Evolutionary conservation across 371 early-diverging fungal species (phyloP), one percentile per base, ranked within the genome.

Genomic region (Syncephalastrum sp.): DNA sequence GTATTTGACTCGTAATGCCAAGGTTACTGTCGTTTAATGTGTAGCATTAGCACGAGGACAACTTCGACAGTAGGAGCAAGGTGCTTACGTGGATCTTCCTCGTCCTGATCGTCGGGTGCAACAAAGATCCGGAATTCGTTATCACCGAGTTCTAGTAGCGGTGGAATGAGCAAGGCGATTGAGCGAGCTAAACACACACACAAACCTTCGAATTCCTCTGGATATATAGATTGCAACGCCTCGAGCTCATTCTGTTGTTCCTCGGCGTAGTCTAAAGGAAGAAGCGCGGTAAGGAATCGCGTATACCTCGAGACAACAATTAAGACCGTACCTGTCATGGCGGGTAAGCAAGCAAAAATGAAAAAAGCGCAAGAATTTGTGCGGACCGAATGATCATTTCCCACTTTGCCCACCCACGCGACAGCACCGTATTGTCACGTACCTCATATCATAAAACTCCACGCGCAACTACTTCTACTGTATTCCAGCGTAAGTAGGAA

Each of bases 161-260:
- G 5, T 5, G 23, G 53, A 29, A 25, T 41, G 23, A 50, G 21
- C 5, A 41, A 15, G 50, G 8, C 38, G 23, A 10, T 53, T 58
- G 59, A 68, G 63, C 63, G 62, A 41, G 13, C 27, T 29, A 48
- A 47, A 24, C 15, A 49, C 24, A 1, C 16, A 44, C n/a, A 49
- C 42, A 12, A 1, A 86, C 88, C 82, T 65, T 79, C 75, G 59
- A 94, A 90, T 75, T 95, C 96, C 49, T 91, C 92, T 50, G 88
- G 89, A 78, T 93, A 97, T 74, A 97, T 97, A 53, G 94, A 93
- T 57, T 87, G 82, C 48, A 97, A 86, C 15, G 91, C 94, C 67
- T 96, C 96, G 48, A 96, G 69, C 69, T 97, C 97, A 63, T 89
- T 91, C 23, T 81, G 75, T 70, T 90, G 90, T 70, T 93, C 93